Conservation (phyloP, 139 green algal genomes). For the Trebouxia sp. region DNA sequence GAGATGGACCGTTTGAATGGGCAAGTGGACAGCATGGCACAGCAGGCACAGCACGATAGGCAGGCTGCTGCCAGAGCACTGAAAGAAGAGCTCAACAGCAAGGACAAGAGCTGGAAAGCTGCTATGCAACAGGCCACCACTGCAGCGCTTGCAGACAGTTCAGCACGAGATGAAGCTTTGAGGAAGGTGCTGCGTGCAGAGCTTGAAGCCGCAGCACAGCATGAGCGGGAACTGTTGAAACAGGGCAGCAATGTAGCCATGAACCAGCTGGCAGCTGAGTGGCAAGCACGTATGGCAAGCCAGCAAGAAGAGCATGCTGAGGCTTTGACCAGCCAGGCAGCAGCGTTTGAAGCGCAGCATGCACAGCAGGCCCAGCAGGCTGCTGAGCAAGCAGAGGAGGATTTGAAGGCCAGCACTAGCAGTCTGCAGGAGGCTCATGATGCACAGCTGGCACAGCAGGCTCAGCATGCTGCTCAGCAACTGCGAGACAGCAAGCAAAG, state of each 20-base stretch:
- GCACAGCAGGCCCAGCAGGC: background rate
- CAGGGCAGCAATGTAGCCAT: background rate
- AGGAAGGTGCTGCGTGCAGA: background rate
- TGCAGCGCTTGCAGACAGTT: background rate
- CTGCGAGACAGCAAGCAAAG: background rate
- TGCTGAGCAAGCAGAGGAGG: background rate
- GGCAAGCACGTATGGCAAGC: background rate
- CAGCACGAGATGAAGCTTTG: background rate
- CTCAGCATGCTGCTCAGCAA: constrained; percentile 8
- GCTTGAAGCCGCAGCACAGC: constrained; percentile 2
- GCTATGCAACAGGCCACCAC: background rate
- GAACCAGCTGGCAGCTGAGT: background rate
- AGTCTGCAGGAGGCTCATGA: background rate
- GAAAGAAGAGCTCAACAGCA: background rate
- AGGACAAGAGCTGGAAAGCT: background rate
- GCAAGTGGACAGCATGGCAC: background rate
- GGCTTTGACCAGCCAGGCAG: constrained; percentile 32
- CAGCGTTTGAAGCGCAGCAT: constrained; percentile 17
- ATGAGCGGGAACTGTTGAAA: background rate
- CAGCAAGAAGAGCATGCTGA: background rate
- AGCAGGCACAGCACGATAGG: background rate
- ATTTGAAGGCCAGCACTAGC: background rate
- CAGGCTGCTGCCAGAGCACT: background rate
- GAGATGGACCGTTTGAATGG: background rate
- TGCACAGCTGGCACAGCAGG: constrained; percentile 21